Base-by-base conservation (phyloP, 768 basidiomycete genomes). In the Pisolithus sp. region DNA sequence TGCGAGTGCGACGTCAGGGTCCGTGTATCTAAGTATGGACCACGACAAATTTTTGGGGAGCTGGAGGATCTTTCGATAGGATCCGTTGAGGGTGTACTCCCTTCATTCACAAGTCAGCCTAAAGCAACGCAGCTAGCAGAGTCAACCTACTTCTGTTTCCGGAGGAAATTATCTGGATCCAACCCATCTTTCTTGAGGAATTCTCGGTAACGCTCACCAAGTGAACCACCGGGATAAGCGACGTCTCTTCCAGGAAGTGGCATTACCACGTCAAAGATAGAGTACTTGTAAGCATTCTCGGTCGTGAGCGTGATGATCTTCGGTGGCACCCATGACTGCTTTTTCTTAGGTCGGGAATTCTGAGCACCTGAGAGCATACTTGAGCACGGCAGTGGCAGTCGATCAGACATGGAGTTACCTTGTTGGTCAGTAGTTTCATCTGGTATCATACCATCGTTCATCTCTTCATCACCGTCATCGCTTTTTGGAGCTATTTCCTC, bases 201-300 rank as follows among this genome's bases (percentile, higher is more conserved):
- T 62, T 88, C 81, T 54, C 76, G 76, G 67, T 95, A 97, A 47
- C 82, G 78, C 59, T 94, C 86, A 23, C 93, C 92, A n/a, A 97
- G 79, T 18, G 73, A 59, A 12, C 93, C 93, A 4, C 85, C 88
- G 0, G 96, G 96, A 66, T 91, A 97, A 31, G 86, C 86, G 18
- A 98, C 91, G 61, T 95, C 91, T 57, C 83, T 92, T 4, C 96
- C 96, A 26, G 96, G 94, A 18, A 98, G 73, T n/a, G 96, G 94
- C 85, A 98, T 91, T 55, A 98, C 81, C 51, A 98, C 89, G 68
- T 99, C 95, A 62, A 92, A 91, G 55, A 98, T 91, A 15, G 84
- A 81, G 69, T 93, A 87, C 51, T 86, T 82, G 60, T 81, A 73
- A 43, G 93, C 67, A 64, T 97, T 91, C 17, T 77, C 86, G 57